Conservation (phyloP, 129 eudicot genomes). For the Helichrysum umbraculigerum region DNA sequence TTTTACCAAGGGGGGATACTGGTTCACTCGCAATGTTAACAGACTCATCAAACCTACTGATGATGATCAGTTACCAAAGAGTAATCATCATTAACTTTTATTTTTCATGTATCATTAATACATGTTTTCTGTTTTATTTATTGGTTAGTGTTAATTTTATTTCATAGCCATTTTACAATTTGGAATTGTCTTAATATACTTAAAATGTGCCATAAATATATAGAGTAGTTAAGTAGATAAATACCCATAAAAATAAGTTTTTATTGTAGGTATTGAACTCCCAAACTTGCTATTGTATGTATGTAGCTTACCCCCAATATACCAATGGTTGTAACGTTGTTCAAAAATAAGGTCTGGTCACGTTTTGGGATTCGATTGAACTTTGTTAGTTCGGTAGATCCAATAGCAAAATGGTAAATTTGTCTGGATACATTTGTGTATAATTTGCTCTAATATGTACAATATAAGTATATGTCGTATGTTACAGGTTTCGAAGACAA, state of each 20-base stretch:
- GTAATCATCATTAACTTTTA: background rate
- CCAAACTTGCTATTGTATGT: too few species aligned
- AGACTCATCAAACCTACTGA: background rate
- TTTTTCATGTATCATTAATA: background rate
- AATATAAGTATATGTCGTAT: background rate
- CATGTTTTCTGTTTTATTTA: background rate
- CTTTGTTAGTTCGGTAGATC: too few species aligned
- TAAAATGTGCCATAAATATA: too few species aligned
- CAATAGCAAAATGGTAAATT: too few species aligned
- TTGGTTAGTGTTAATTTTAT: background rate
- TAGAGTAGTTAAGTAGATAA: too few species aligned
- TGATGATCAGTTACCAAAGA: background rate
- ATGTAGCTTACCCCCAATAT: too few species aligned
- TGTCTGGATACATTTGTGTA: background rate
- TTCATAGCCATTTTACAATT: background rate
- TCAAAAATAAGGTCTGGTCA: too few species aligned
- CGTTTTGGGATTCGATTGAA: too few species aligned
- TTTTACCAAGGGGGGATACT: background rate
- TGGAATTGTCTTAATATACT: background rate
- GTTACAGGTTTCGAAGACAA: constrained; percentile 12
- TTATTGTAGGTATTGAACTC: too few species aligned
- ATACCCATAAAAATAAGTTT: too few species aligned
- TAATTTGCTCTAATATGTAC: background rate
- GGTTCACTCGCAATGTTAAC: background rate
- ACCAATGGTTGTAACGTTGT: too few species aligned